These are phyloP conservation scores for Mycena capillaripes DNA, from an alignment of 768 basidiomycete species.

Conservation along the genomic window DNA sequence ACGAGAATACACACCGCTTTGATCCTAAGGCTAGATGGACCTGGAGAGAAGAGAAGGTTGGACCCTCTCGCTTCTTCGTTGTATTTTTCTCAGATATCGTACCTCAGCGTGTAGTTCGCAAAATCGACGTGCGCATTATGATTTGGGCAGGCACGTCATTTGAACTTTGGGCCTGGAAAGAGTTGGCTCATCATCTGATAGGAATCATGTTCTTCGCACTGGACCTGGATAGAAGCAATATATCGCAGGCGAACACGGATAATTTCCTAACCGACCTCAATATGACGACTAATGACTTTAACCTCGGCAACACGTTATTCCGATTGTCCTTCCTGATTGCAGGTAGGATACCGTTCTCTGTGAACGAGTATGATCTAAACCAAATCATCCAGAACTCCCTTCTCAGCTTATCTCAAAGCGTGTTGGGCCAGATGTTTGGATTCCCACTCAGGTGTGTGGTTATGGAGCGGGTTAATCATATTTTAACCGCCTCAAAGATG, in stretches of 20 bases:
- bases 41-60: constrained; percentile 73
- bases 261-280: constrained; percentile 74
- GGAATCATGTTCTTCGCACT: constrained; percentile 72
- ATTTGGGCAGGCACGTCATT: constrained; percentile 61
- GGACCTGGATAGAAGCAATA: constrained; percentile 71
- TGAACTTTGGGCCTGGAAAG: not conserved
- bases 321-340: constrained; percentile 61
- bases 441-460: constrained; percentile 65
- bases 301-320: constrained; percentile 74
- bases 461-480: not conserved
- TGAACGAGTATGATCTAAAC: not conserved
- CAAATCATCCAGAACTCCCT: constrained; percentile 62
- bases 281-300: constrained; percentile 75
- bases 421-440: constrained; percentile 77
- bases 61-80: constrained; percentile 22
- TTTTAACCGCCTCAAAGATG: constrained; percentile 51
- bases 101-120: constrained; percentile 64
- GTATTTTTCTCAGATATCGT: not conserved
- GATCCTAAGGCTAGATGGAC: constrained; percentile 79
- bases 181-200: not conserved
- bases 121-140: constrained; percentile 72
- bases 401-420: constrained; percentile 79
- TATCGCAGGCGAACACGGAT: constrained; percentile 78
- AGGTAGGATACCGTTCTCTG: constrained; percentile 42
- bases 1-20: constrained; percentile 76